Evolutionary conservation across 129 eudicot genomes (phyloP).

Genomic region (Calendula officinalis): DNA sequence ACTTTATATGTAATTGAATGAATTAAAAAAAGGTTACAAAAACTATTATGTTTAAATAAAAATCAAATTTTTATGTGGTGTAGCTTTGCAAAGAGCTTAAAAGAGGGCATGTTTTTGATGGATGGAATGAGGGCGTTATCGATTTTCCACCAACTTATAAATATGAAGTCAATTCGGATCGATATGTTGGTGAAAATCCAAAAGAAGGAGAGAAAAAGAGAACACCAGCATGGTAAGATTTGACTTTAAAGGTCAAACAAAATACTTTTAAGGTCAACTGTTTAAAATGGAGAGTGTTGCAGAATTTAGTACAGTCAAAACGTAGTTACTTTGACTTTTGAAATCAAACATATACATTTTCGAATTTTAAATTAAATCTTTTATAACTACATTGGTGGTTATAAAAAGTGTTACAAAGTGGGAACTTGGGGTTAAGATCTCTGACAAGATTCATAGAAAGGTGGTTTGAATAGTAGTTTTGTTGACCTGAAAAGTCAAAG

Average conservation of each 20-base stretch:
- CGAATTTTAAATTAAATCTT: neutral
- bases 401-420: too few species aligned
- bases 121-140: constrained; percentile 88
- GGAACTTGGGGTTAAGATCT: neutral
- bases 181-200: constrained; percentile 72
- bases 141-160: constrained; percentile 90
- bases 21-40: too few species aligned
- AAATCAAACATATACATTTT: too few species aligned
- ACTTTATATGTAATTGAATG: too few species aligned
- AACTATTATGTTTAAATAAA: too few species aligned
- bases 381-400: too few species aligned
- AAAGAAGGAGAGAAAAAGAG: constrained; percentile 93
- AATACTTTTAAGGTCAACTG: neutral
- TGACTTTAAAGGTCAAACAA: constrained; percentile 17
- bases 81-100: constrained; percentile 74
- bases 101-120: constrained; percentile 71
- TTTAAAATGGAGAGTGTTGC: too few species aligned
- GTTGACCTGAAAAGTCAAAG: constrained; percentile 8
- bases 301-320: too few species aligned
- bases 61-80: constrained; percentile 14
- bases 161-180: constrained; percentile 69
- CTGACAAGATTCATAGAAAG: neutral
- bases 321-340: neutral
- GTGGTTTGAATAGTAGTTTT: neutral
- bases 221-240: constrained; percentile 89